Conservation (phyloP, 768 basidiomycete species). For the Leccinum uliginosum region DNA sequence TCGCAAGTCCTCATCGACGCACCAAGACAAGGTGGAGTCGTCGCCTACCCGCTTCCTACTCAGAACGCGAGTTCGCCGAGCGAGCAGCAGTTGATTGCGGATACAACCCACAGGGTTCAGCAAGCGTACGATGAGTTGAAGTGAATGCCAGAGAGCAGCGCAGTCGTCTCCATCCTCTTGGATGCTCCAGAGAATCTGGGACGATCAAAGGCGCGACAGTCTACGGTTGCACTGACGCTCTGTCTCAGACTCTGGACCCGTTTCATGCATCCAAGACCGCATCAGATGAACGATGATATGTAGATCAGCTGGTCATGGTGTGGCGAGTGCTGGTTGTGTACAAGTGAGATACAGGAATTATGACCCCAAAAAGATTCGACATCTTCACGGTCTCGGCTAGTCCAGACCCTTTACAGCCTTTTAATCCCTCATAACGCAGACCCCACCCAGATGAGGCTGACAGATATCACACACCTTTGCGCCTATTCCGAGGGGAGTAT, state of each 20-base stretch:
- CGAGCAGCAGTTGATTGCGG: conserved; percentile 44
- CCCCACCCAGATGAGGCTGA: no score
- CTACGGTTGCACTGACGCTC: no score
- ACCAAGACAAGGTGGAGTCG: conserved; percentile 59
- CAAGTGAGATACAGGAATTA: no score
- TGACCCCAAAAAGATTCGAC: no score
- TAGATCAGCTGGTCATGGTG: no score
- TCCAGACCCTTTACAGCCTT: no score
- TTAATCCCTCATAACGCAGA: not conserved
- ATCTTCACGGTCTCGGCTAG: no score
- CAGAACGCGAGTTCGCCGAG: conserved; percentile 28
- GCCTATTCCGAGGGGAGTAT: not conserved
- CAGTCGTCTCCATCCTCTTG: conserved; percentile 45
- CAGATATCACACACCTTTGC: not conserved
- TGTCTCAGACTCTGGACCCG: no score
- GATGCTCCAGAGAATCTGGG: conserved; percentile 23
- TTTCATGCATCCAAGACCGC: not conserved
- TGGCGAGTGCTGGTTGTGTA: no score
- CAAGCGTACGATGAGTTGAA: conserved; percentile 47
- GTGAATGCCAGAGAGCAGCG: conserved; percentile 53
- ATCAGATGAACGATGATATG: no score
- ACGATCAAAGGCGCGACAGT: conserved; percentile 13
- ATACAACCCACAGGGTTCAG: conserved; percentile 41
- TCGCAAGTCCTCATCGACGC: conserved; percentile 43
- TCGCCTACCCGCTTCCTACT: conserved; percentile 53